Base-by-base conservation (phyloP, 768 basidiomycete species). In the Amylocystis lapponica region DNA sequence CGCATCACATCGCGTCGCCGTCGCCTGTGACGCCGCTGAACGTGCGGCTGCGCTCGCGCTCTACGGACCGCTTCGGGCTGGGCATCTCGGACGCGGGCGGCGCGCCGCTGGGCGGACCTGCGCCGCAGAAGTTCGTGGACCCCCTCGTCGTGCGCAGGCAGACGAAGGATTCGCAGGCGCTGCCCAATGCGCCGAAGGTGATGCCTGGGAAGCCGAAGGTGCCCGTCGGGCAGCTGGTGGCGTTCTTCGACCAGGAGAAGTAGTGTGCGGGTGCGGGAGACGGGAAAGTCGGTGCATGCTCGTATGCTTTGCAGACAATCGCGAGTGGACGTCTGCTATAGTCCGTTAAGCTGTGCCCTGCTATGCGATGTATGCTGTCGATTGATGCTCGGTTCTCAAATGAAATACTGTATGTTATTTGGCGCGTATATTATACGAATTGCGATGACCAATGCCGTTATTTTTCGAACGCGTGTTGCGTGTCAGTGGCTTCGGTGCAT, bases 141-240 rank as follows among this genome's bases (percentile, higher is more conserved):
- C 88, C 89, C 34, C 66, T 90, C 35, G 62, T 83, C 32, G 54
- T 83, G 58, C 72, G 88, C 55, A 78, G 72, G 52, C 83, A 86
- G 64, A 74, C 75, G 62, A 73, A 55, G 54, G 56, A 69, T 41
- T 70, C 70, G 53, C 58, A 59, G 8, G 55, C 51, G 32, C 65
- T 69, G 29, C 74, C 67, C 4, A 69, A 69, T 51, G 67, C 76
- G 62, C 76, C 43, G 9, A 69, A 65, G 52, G 64, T 63, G 51
- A 58, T 57, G 34, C 51, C 60, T 46, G 53, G 67, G 46, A 71
- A 66, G 32, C 78, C 70, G 41, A 89, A 88, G 66, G 75, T 86
- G 12, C 78, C 84, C 1, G 74, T 91, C 31, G 83, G 80, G 9
- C 76, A 90, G 55, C 63, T 92, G 32, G 85, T 89, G 12, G 86